These are phyloP conservation scores for Diaporthe ampelina DNA, from an alignment of 2,329 filamentous ascomycete species.

Conservation along the genomic window DNA sequence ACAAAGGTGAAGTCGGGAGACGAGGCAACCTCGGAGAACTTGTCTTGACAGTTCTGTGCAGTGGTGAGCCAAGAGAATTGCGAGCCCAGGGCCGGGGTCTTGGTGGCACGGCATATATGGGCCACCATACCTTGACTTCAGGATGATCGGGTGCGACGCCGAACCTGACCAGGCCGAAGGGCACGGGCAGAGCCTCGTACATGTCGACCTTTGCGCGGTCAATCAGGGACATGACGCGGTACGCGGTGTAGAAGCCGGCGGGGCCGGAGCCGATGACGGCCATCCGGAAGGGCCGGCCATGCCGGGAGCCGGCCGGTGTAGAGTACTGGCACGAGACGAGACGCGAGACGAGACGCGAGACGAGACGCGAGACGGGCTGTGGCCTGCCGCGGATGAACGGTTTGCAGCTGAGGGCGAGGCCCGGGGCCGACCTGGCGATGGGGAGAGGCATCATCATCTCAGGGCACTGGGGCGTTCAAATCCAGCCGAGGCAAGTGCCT, in stretches of 20 bases:
- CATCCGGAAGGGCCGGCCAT: constrained; percentile 76
- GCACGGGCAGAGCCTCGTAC: constrained; percentile 94
- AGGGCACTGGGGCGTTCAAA: constrained; percentile 5
- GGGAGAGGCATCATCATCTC: constrained; percentile 37
- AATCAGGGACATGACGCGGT: constrained; percentile 84
- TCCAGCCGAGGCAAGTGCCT: background rate
- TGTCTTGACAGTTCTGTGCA: constrained; percentile 89
- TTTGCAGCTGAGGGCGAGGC: constrained; percentile 16
- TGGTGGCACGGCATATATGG: background rate
- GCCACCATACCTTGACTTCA: constrained; percentile 86
- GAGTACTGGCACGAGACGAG: constrained; percentile 35
- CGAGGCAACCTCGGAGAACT: constrained; percentile 88
- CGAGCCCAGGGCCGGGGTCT: background rate
- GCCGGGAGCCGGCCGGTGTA: constrained; percentile 39
- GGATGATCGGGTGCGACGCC: constrained; percentile 99
- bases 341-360: constrained; percentile 12
- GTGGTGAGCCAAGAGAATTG: constrained; percentile 1
- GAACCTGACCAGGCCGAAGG: constrained; percentile 91
- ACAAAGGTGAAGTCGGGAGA: constrained; percentile 90
- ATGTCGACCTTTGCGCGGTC: constrained; percentile 85
- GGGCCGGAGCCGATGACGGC: constrained; percentile 94
- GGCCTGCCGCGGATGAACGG: background rate
- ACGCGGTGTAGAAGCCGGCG: constrained; percentile 95
- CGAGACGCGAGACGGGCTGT: background rate
- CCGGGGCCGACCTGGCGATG: constrained; percentile 23